Base-by-base conservation (phyloP, 179 eudicot species). In the Vitellaria paradoxa region DNA sequence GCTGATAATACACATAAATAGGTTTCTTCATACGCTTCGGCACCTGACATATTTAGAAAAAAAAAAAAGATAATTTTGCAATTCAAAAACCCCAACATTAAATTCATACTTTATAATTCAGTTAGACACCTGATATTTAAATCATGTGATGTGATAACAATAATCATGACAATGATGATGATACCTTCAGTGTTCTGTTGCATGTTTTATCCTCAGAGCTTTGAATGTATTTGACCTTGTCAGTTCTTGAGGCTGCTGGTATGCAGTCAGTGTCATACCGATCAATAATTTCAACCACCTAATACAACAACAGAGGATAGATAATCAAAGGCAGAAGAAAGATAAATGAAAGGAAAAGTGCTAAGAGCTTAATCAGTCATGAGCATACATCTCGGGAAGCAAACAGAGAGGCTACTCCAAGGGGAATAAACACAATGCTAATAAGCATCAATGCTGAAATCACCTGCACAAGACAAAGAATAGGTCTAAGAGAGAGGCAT, bases 211-310 rank as follows among this genome's bases (percentile, higher is more conserved):
- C 69, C 42, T 21, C 82, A 24, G 84, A 5, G 49, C 79, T 78
- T 81, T 89, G 91, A 56, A 96, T 94, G 81, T 57, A 92, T 52
- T 65, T 79, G 80, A 96, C 85, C 84, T 85, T 91, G 66, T 87
- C 90, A 59, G 64, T 80, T 81, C 82, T 82, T 9, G 83, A 63
- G 78, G 67, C 73, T 68, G 10, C 3, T 57, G 91, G 89, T 72
- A 84, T 77, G 82, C 99, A 96, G 1, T 15, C 89, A 73, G 85
- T 82, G 63, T 96, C 99, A 89, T 96, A 96, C 0, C 94, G 89
- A 72, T 96, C 87, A 72, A 92, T 85, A 80, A 96, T 88, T 85
- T 96, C 99, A 86, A 96, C 99, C 65, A 94, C 99, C 99, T 96
- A 72, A 68, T 65, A 20, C 55, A 49, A 70, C 75, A 77, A 78